Evolutionary conservation across 2,329 filamentous ascomycete species (phyloP), one percentile per base, ranked within the genome.

Genomic region (Tothia fuscella): DNA sequence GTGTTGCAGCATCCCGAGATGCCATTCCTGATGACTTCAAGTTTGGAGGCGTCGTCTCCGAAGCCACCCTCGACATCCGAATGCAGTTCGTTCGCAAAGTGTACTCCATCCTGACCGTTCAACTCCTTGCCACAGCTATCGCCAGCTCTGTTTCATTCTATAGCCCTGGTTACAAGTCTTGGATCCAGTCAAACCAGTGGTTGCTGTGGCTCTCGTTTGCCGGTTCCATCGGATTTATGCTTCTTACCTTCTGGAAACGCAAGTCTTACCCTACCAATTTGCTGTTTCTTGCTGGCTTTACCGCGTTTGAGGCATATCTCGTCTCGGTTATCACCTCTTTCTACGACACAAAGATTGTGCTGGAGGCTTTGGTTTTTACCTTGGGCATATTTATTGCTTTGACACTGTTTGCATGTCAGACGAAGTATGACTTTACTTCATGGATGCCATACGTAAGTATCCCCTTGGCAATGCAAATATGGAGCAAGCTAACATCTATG

Each of bases 21-120:
- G 89, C 95, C 64, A 93, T 96, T 33, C 89, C 89, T 1, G 89
- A 96, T 67, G 89, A 96, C 64, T 96, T 96, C 77, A 96, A 95
- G 83, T 96, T 93, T 57, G 91, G 89, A 52, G 88, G 87, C 47
- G 86, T 81, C 14, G 88, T 96, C 46, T 81, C 88, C 50, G 91
- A 96, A 68, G 89, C 85, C 35, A 93, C 88, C 16, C 71, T 96
- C 57, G 87, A 93, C 56, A 94, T 98, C 58, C 83, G 89, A 52
- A 93, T 95, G 78, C 84, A 91, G 64, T 98, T 95, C 63, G 73
- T 94, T 53, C 81, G 88, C 64, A 96, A 96, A 71, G 91, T 98
- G 58, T 98, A 98, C 67, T 82, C 87, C 45, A 98, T 98, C 63
- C 72, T 98, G 66, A 93, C 91, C n/a, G 78, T 86, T 39, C 91